phyloP scores from a whole-genome alignment of 1,284 basidiomycete genomes.

The Ganoderma boninense region DNA sequence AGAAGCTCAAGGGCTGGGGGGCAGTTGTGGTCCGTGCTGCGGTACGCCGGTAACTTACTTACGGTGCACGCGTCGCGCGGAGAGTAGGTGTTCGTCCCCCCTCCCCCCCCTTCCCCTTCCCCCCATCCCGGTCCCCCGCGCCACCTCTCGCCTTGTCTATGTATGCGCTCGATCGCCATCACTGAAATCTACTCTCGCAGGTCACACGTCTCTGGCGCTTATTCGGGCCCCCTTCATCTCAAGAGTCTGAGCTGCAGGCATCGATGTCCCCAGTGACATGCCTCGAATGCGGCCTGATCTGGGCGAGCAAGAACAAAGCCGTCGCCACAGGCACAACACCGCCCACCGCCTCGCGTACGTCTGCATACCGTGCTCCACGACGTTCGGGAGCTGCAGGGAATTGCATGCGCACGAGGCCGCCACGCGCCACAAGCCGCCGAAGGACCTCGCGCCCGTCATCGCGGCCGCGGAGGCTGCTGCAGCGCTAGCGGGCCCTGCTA shows the following conservation, averaged over 20 bases:
- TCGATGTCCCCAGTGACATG: background rate
- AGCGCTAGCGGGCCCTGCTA: background rate
- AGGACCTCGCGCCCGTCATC: background rate
- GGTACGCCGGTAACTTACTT: background rate
- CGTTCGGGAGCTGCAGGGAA: background rate
- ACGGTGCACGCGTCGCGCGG: background rate
- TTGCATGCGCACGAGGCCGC: background rate
- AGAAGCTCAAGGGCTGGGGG: background rate
- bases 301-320: background rate
- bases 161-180: background rate
- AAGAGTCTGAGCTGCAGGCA: background rate
- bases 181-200: background rate
- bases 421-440: background rate
- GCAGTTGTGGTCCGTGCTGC: background rate
- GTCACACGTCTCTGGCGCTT: background rate
- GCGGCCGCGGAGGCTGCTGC: background rate
- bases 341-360: background rate
- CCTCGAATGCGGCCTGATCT: background rate
- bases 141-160: background rate
- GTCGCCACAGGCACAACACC: background rate
- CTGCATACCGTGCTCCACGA: background rate
- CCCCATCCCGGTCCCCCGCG: no score
- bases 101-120: no score
- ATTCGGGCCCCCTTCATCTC: background rate
- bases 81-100: background rate